phyloP scores from a whole-genome alignment of 108 stramenopile genomes.

The Nannochloropsis salina region DNA sequence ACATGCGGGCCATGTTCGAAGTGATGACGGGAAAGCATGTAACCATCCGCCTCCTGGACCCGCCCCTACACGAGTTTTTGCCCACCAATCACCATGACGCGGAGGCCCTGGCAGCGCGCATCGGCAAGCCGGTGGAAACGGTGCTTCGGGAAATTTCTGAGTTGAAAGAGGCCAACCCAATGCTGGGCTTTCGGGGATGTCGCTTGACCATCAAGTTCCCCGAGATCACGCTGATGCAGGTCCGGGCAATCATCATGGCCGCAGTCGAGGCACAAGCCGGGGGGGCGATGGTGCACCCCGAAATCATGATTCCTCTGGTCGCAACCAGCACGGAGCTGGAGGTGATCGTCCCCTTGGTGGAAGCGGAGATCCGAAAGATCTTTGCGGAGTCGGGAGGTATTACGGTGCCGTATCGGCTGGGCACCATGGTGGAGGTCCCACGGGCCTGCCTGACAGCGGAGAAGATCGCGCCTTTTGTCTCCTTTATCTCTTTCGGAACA shows the following conservation, averaged over 20 bases:
- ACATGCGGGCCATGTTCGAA: slow-evolving; percentile 54
- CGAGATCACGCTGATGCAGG: slow-evolving; percentile 34
- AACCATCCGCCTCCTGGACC: slow-evolving; percentile 72
- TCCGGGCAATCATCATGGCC: slow-evolving; percentile 1
- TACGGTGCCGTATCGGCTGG: slow-evolving; percentile 62
- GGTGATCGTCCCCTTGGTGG: slow-evolving; percentile 44
- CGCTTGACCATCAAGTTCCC: slow-evolving; percentile 50
- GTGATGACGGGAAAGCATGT: slow-evolving; percentile 67
- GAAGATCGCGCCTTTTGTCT: slow-evolving; percentile 61
- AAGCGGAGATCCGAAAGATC: slow-evolving; percentile 36
- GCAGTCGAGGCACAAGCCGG: not conserved
- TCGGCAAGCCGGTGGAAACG: not conserved
- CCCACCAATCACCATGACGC: slow-evolving; percentile 58
- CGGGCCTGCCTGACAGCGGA: slow-evolving; percentile 68
- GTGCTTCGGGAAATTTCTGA: not conserved
- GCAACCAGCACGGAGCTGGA: slow-evolving; percentile 47
- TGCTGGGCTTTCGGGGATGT: not conserved
- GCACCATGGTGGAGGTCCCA: slow-evolving; percentile 85
- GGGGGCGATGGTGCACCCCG: slow-evolving; percentile 47
- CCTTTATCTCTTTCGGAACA: slow-evolving; percentile 78
- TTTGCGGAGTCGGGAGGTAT: slow-evolving; percentile 35
- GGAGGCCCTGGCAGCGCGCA: slow-evolving; percentile 26
- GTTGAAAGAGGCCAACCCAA: not conserved
- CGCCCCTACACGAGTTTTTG: slow-evolving; percentile 77
- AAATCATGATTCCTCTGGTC: slow-evolving; percentile 56